Evolutionary conservation across 2,329 filamentous ascomycete genomes (phyloP).

Genomic region (Cyanodermella asteris): DNA sequence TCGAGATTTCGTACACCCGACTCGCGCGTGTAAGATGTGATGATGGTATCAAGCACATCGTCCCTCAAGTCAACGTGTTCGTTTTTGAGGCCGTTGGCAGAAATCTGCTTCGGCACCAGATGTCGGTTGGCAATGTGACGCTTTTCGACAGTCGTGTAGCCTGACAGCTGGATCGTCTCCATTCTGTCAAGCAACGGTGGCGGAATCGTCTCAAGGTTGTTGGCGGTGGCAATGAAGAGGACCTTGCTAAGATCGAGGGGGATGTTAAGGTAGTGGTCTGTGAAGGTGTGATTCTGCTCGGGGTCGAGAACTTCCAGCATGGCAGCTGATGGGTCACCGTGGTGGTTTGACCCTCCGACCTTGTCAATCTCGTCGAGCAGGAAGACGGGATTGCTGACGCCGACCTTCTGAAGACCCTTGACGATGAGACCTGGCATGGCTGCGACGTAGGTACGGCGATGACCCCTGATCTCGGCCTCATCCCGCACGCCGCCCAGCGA

Average conservation of each 20-base stretch:
- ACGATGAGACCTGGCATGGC: constrained; percentile 97
- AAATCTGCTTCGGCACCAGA: constrained; percentile 88
- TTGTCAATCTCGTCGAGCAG: constrained; percentile 97
- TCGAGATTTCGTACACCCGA: constrained; percentile 90
- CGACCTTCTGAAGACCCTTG: constrained; percentile 82
- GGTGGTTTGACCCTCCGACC: constrained; percentile 71
- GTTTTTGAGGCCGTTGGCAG: constrained; percentile 60
- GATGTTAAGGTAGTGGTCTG: constrained; percentile 88
- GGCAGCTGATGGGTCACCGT: constrained; percentile 86
- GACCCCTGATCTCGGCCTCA: constrained; percentile 89
- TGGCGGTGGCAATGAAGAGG: constrained; percentile 91
- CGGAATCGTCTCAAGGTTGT: constrained; percentile 83
- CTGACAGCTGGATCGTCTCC: constrained; percentile 83
- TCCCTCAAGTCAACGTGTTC: constrained; percentile 57
- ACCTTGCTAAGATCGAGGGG: constrained; percentile 92
- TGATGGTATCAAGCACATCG: constrained; percentile 82
- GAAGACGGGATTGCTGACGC: constrained; percentile 86
- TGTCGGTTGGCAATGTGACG: constrained; percentile 82
- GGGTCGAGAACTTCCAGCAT: constrained; percentile 97
- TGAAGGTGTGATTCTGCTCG: constrained; percentile 88
- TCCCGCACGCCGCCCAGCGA: constrained; percentile 89
- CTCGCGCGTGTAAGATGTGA: constrained; percentile 89
- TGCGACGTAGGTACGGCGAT: constrained; percentile 86
- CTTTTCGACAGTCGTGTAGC: constrained; percentile 95
- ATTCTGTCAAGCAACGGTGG: constrained; percentile 86